Conservation (phyloP, 768 basidiomycete species). For the Lactarius quietus region DNA sequence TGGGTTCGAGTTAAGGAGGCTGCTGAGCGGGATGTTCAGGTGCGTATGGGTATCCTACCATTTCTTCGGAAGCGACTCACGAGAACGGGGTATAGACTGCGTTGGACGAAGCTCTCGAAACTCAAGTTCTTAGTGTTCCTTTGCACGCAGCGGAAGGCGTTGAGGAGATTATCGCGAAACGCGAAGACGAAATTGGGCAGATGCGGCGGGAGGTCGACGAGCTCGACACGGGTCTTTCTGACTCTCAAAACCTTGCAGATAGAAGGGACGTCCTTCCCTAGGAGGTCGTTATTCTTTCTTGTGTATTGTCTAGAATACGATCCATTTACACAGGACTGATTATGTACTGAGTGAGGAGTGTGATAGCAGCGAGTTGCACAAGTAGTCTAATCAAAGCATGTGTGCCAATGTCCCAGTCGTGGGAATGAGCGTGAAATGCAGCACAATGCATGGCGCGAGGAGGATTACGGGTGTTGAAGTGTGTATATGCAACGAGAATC, state of each 20-base stretch:
- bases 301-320: conserved; percentile 10
- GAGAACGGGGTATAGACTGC: conserved; percentile 11
- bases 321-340: conserved; percentile 21
- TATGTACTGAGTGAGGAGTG: conserved; percentile 22
- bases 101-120: conserved; percentile 20
- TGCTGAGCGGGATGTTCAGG: conserved; percentile 32
- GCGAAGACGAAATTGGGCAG: conserved; percentile 15
- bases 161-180: conserved; percentile 21
- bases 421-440: background rate
- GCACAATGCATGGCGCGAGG: background rate
- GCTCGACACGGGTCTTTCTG: background rate
- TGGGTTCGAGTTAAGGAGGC: conserved; percentile 32
- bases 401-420: background rate
- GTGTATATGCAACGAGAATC: background rate
- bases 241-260: background rate
- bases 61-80: background rate
- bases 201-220: conserved; percentile 16
- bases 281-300: background rate
- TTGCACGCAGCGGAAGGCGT: conserved; percentile 24
- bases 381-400: background rate
- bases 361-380: background rate
- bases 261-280: background rate
- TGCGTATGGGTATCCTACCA: background rate
- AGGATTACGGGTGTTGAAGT: background rate
- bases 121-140: conserved; percentile 26